Percentiles rank a stretch among this genome's conserved stretches.
These are phyloP conservation scores for Boletus pseudo-olivaceus DNA, from an alignment of 768 basidiomycete genomes.

Conservation along the genomic window DNA sequence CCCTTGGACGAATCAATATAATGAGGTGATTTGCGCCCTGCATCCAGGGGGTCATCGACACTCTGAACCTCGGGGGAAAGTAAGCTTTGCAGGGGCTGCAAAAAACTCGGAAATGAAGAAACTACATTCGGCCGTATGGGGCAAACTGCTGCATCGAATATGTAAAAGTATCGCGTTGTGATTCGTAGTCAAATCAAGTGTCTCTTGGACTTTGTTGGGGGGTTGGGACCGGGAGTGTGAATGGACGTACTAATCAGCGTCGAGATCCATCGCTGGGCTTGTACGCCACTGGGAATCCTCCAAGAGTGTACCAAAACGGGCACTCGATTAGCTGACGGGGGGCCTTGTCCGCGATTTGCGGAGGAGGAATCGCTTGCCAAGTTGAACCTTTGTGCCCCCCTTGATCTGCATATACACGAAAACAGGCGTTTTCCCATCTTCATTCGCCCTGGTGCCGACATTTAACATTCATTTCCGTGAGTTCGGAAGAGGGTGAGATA, in stretches of 20 bases:
- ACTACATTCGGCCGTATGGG: background rate
- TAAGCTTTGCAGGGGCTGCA: background rate
- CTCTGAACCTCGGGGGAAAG: background rate
- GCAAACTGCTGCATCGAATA: background rate
- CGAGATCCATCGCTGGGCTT: background rate
- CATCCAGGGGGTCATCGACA: background rate
- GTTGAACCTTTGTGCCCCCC: too few relatives aligned
- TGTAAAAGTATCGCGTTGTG: background rate
- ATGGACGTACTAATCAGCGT: too few relatives aligned
- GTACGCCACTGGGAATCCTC: background rate
- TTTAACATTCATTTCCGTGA: slow-evolving; percentile 4
- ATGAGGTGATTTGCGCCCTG: background rate
- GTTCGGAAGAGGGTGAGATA: background rate
- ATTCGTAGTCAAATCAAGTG: background rate
- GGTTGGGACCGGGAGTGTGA: background rate
- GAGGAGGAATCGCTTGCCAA: background rate
- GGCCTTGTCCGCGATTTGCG: background rate
- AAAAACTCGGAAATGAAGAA: background rate
- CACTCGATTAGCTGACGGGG: too few relatives aligned
- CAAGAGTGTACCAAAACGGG: background rate
- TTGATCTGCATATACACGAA: background rate
- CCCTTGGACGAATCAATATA: background rate
- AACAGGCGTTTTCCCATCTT: background rate
- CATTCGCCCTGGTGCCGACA: background rate
- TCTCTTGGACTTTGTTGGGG: background rate